Conservation (phyloP, 2,329 filamentous ascomycete genomes). For the Hymenoscyphus fructigenus region DNA sequence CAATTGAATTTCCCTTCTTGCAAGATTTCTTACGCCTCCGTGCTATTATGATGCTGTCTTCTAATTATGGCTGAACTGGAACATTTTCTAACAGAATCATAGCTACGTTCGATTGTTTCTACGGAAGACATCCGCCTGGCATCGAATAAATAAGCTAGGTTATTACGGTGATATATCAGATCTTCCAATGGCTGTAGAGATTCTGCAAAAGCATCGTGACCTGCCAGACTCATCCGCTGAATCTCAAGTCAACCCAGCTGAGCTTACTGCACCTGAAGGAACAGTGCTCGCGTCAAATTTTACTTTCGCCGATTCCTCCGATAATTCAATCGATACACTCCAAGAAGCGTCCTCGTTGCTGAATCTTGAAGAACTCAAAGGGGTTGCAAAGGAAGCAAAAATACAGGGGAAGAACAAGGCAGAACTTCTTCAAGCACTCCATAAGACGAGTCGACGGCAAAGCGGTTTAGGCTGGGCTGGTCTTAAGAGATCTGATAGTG, state of each 20-base stretch:
- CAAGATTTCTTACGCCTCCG: not conserved
- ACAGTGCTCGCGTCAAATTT: conserved; percentile 57
- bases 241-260: conserved; percentile 41
- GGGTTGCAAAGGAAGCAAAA: conserved; percentile 80
- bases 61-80: not conserved
- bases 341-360: conserved; percentile 82
- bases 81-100: conserved; percentile 15
- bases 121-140: conserved; percentile 88
- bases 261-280: conserved; percentile 47
- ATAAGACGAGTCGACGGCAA: conserved; percentile 72
- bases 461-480: conserved; percentile 69
- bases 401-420: conserved; percentile 85
- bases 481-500: conserved; percentile 52
- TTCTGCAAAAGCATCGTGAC: conserved; percentile 57
- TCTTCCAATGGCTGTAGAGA: conserved; percentile 61
- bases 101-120: conserved; percentile 92
- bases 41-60: not conserved
- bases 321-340: conserved; percentile 69
- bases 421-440: conserved; percentile 73
- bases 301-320: conserved; percentile 77
- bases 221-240: conserved; percentile 48
- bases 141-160: conserved; percentile 72
- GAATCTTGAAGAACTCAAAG: conserved; percentile 83
- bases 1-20: not conserved
- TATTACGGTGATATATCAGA: conserved; percentile 85